Percentiles rank a stretch among this genome's conserved stretches.
phyloP scores from a whole-genome alignment of 768 basidiomycete genomes.

The Russula sp. region DNA sequence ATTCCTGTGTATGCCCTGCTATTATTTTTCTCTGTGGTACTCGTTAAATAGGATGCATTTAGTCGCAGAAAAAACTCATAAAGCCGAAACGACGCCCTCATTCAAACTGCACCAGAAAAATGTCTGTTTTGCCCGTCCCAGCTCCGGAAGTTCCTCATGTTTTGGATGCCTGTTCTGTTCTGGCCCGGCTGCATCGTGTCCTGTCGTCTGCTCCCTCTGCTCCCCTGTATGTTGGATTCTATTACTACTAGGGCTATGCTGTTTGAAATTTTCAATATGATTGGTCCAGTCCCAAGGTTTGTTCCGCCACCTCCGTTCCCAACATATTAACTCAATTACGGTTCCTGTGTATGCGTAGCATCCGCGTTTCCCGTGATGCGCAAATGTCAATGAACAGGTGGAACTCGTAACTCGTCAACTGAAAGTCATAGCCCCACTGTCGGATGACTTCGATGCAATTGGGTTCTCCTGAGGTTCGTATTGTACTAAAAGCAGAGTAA shows the following conservation, averaged over 20 bases:
- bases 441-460: no score
- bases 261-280: slow-evolving; percentile 99
- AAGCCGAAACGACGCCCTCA: slow-evolving; percentile 85
- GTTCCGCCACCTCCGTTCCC: slow-evolving; percentile 33
- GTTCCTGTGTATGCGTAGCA: slow-evolving; percentile 47
- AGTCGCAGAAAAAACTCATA: slow-evolving; percentile 68
- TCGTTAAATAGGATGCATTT: slow-evolving; percentile 27
- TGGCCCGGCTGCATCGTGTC: slow-evolving; percentile 51
- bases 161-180: slow-evolving; percentile 46
- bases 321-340: slow-evolving; percentile 14
- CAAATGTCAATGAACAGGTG: no score
- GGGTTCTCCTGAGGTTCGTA: no score
- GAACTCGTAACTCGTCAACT: no score
- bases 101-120: slow-evolving; percentile 41
- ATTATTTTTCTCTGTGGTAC: slow-evolving; percentile 24
- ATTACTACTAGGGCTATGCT: slow-evolving; percentile 99
- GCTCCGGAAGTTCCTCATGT: slow-evolving; percentile 37
- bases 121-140: slow-evolving; percentile 40
- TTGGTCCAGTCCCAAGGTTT: slow-evolving; percentile 96
- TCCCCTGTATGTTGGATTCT: slow-evolving; percentile 95
- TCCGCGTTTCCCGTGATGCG: slow-evolving; percentile 99
- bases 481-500: no score
- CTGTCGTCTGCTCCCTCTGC: slow-evolving; percentile 71
- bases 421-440: no score
- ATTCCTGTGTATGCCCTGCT: slow-evolving; percentile 58